Evolutionary conservation across 495 filamentous ascomycete species (phyloP).

Genomic region (Xylaria bambusicola): DNA sequence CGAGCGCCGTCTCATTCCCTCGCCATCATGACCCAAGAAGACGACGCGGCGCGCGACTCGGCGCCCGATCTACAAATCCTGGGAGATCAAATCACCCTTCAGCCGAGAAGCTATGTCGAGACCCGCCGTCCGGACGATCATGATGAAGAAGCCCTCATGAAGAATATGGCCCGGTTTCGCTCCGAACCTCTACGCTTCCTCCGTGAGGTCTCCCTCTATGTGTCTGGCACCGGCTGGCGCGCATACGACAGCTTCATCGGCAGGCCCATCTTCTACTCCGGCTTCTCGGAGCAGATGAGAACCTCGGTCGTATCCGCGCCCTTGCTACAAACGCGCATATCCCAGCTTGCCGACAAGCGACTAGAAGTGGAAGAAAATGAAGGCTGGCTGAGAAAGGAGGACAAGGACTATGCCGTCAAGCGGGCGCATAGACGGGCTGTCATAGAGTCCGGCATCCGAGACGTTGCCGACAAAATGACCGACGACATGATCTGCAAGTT

Average conservation of each 20-base stretch:
- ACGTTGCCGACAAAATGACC: conserved; percentile 81
- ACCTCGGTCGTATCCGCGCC: conserved; percentile 68
- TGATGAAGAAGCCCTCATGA: conserved; percentile 73
- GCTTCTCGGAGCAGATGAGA: conserved; percentile 91
- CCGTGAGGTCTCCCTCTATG: conserved; percentile 85
- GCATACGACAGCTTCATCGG: conserved; percentile 89
- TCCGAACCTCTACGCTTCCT: conserved; percentile 69
- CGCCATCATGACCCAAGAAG: conserved; percentile 36
- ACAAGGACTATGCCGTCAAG: conserved; percentile 57
- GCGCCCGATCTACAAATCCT: conserved; percentile 84
- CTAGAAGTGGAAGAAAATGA: conserved; percentile 73
- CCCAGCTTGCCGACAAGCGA: conserved; percentile 72
- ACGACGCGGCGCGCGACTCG: conserved; percentile 46
- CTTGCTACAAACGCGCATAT: conserved; percentile 71
- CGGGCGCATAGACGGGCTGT: conserved; percentile 64
- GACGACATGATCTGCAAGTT: conserved; percentile 99
- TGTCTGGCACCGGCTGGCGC: conserved; percentile 90
- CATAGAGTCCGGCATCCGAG: conserved; percentile 54
- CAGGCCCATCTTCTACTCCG: conserved; percentile 89
- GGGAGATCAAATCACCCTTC: conserved; percentile 75
- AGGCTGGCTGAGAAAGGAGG: conserved; percentile 62
- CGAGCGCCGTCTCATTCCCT: background rate
- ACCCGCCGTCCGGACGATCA: conserved; percentile 39
- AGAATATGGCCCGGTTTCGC: conserved; percentile 78
- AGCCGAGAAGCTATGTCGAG: conserved; percentile 73